Evolutionary conservation across 139 green algal genomes (phyloP).

Genomic region (Asterochloris erici): DNA sequence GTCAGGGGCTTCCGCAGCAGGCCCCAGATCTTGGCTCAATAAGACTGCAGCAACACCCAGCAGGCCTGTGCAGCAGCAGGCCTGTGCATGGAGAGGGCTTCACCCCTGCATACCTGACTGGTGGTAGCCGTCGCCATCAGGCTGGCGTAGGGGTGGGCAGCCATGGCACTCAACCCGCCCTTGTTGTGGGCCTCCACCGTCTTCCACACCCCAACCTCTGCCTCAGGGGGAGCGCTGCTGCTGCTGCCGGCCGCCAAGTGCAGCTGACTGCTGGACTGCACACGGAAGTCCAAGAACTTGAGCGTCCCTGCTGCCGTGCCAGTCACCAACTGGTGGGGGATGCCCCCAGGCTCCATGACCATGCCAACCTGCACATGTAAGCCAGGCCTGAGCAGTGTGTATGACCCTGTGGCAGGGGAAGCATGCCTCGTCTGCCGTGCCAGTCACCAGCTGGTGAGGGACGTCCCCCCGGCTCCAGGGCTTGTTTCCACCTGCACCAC

Average conservation of each 20-base stretch:
- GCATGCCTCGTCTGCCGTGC: too few relatives aligned
- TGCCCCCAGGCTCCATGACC: conserved; percentile 60
- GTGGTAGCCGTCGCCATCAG: conserved; percentile 76
- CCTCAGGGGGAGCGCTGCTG: not conserved
- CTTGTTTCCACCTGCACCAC: conserved; percentile 45
- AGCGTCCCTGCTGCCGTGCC: conserved; percentile 60
- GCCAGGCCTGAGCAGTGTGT: too few relatives aligned
- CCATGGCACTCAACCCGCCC: conserved; percentile 66
- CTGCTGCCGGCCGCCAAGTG: not conserved
- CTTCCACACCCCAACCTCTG: conserved; percentile 42
- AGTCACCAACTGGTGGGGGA: conserved; percentile 46
- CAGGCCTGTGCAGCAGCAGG: too few relatives aligned
- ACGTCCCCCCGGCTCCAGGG: conserved; percentile 58
- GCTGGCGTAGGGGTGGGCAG: conserved; percentile 69
- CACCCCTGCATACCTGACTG: conserved; percentile 40
- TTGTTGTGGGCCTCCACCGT: conserved; percentile 70
- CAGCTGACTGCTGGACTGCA: conserved; percentile 17
- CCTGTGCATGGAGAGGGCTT: too few relatives aligned
- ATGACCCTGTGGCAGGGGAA: too few relatives aligned
- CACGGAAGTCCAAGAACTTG: conserved; percentile 75
- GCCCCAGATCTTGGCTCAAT: too few relatives aligned
- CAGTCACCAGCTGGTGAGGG: conserved; percentile 30
- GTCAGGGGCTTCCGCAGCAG: too few relatives aligned
- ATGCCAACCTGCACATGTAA: conserved; percentile 40
- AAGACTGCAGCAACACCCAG: too few relatives aligned